Base-by-base conservation (phyloP, 106 monocot genomes). In the Ottelia alismoides region DNA sequence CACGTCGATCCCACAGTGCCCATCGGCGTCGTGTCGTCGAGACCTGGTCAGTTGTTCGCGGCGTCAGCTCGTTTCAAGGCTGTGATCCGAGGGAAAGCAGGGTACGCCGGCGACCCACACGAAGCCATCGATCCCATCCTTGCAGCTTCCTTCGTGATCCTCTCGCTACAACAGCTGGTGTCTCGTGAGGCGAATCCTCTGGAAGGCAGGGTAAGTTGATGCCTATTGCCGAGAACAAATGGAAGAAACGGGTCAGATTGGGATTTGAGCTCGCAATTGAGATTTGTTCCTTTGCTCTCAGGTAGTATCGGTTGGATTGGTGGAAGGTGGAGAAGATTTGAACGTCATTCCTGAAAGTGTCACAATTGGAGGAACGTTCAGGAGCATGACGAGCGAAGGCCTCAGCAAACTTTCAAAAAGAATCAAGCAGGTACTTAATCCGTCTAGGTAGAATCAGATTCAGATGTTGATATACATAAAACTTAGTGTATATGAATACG, bases 391-490 rank as follows among this genome's bases (percentile, higher is more conserved):
- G 25, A 70, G 56, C 1, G 65, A 83, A 57, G 79, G 79, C 12
- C 52, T 76, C 3, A 67, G 47, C 11, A 29, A 67, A 22, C 75
- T 88, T 22, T 31, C 51, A 11, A 55, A 52, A 65, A 69, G 88
- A 57, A 88, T 83, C 23, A 67, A 64, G 61, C 78, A 88, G 82
- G 88, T 83, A n/a, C n/a, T n/a, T n/a, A n/a, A n/a, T n/a, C n/a
- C n/a, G n/a, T n/a, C n/a, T n/a, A n/a, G n/a, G n/a, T n/a, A n/a
- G n/a, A n/a, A n/a, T n/a, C n/a, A n/a, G n/a, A n/a, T n/a, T n/a
- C n/a, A n/a, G n/a, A n/a, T n/a, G n/a, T n/a, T n/a, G n/a, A n/a
- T n/a, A n/a, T n/a, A n/a, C n/a, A n/a, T n/a, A n/a, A n/a, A n/a
- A n/a, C n/a, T n/a, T n/a, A n/a, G n/a, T n/a, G n/a, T n/a, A n/a